Evolutionary conservation across 441 rosid species (phyloP).

Genomic region (Erodium chrysanthum): DNA sequence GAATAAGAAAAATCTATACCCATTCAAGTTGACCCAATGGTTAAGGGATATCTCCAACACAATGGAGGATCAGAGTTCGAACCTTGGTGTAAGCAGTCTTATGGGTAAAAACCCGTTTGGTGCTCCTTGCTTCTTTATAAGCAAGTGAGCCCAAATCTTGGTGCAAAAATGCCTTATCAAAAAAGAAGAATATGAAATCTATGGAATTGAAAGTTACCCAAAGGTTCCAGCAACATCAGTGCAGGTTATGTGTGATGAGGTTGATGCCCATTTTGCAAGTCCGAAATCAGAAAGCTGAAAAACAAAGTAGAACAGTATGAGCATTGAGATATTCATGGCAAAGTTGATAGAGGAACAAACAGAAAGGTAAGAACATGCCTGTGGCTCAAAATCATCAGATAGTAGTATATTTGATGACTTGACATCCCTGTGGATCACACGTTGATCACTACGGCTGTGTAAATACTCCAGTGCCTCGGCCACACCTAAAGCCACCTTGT

Average conservation of each 20-base stretch:
- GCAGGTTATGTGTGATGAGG: slow-evolving; percentile 38
- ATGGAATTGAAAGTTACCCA: slow-evolving; percentile 39
- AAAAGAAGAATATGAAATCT: too few relatives aligned
- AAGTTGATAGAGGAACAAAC: not conserved
- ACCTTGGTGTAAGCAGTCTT: too few relatives aligned
- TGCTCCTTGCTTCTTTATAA: too few relatives aligned
- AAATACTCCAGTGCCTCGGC: slow-evolving; percentile 79
- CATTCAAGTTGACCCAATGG: too few relatives aligned
- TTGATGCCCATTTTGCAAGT: slow-evolving; percentile 53
- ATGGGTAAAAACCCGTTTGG: too few relatives aligned
- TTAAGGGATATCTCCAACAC: too few relatives aligned
- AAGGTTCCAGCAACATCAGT: slow-evolving; percentile 80
- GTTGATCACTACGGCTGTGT: slow-evolving; percentile 49
- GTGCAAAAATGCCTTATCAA: too few relatives aligned
- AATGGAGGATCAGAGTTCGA: too few relatives aligned
- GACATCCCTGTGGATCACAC: slow-evolving; percentile 79
- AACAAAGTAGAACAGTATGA: slow-evolving; percentile 12
- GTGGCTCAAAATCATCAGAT: slow-evolving; percentile 82
- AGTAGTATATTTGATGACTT: slow-evolving; percentile 84
- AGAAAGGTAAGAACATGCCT: slow-evolving; percentile 30
- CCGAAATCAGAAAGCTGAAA: slow-evolving; percentile 89
- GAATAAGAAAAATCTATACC: too few relatives aligned
- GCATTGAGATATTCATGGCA: slow-evolving; percentile 10
- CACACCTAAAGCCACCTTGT: slow-evolving; percentile 70
- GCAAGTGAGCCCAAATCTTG: too few relatives aligned